phyloP scores from a whole-genome alignment of 768 basidiomycete genomes.

The Lactarius hengduanensis region DNA sequence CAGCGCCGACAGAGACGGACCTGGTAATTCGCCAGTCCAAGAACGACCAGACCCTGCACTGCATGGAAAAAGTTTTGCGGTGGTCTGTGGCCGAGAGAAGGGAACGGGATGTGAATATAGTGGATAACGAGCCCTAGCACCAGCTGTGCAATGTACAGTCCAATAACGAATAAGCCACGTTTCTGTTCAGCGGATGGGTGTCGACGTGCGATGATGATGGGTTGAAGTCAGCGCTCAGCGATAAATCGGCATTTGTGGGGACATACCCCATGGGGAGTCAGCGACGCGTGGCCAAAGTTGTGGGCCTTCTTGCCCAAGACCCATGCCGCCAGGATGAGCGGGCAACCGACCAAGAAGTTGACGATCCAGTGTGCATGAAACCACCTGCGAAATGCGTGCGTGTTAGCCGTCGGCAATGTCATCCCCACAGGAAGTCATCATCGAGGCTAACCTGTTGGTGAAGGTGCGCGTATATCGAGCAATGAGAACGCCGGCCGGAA shows the following conservation, averaged over 20 bases:
- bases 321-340: conserved; percentile 53
- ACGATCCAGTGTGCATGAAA: conserved; percentile 8
- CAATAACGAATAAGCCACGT: conserved; percentile 51
- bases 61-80: conserved; percentile 46
- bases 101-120: conserved; percentile 45
- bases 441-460: conserved; percentile 9
- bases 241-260: background rate
- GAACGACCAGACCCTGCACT: conserved; percentile 51
- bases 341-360: conserved; percentile 40
- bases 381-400: conserved; percentile 9
- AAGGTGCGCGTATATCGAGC: conserved; percentile 23
- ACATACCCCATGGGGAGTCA: conserved; percentile 42
- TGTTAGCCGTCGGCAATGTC: background rate
- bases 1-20: conserved; percentile 29
- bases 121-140: conserved; percentile 52
- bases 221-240: too few relatives aligned
- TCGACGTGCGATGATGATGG: too few relatives aligned
- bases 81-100: conserved; percentile 37
- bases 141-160: conserved; percentile 53
- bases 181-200: conserved; percentile 38
- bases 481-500: conserved; percentile 9
- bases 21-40: conserved; percentile 52
- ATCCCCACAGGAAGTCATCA: background rate
- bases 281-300: background rate
- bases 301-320: conserved; percentile 36